phyloP scores from a whole-genome alignment of 1,284 basidiomycete genomes.

The Lignosus rhinocerotis region DNA sequence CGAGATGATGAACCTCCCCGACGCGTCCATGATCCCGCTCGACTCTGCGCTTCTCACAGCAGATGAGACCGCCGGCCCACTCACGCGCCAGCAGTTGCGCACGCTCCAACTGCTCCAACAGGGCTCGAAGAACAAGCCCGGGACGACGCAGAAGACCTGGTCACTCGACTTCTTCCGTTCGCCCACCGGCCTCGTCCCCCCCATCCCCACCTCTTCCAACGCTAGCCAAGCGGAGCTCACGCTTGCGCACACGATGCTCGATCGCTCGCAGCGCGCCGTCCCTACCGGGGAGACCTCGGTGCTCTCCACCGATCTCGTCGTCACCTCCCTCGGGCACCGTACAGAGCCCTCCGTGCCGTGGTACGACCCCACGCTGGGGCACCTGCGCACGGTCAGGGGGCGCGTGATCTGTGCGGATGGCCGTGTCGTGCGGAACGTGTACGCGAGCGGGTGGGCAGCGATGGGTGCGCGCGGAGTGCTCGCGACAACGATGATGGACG shows the following conservation, averaged over 20 bases:
- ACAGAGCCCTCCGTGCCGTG: constrained; percentile 59
- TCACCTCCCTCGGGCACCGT: constrained; percentile 89
- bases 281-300: constrained; percentile 59
- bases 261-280: constrained; percentile 53
- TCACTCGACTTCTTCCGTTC: constrained; percentile 81
- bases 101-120: constrained; percentile 68
- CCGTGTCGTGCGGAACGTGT: constrained; percentile 61
- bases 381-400: constrained; percentile 54
- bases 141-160: constrained; percentile 65
- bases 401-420: constrained; percentile 52
- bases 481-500: constrained; percentile 93
- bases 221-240: constrained; percentile 41
- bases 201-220: constrained; percentile 26
- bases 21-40: constrained; percentile 69
- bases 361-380: constrained; percentile 53
- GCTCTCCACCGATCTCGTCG: constrained; percentile 73
- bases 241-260: constrained; percentile 63
- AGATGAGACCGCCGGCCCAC: constrained; percentile 30
- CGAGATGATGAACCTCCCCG: constrained; percentile 82
- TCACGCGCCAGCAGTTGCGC: constrained; percentile 68
- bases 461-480: constrained; percentile 92
- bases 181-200: constrained; percentile 53
- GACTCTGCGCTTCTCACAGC: constrained; percentile 45
- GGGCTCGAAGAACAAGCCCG: constrained; percentile 56
- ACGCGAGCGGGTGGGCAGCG: constrained; percentile 93